These are phyloP conservation scores for Hirschioporus abietinus DNA, from an alignment of 768 basidiomycete genomes.

Conservation along the genomic window DNA sequence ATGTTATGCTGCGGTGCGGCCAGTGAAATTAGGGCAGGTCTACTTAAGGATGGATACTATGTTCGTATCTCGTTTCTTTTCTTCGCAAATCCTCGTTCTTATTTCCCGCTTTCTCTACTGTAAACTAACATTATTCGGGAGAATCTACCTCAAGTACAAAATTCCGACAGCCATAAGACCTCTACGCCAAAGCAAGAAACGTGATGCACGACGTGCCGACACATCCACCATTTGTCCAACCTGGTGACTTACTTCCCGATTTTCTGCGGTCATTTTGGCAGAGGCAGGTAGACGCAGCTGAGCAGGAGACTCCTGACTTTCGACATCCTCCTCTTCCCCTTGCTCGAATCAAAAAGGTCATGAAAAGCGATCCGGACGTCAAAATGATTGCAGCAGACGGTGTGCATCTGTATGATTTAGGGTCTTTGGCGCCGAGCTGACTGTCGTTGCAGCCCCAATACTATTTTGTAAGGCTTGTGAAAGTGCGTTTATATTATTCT, in stretches of 20 bases:
- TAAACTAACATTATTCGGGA: no score
- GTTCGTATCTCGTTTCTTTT: no score
- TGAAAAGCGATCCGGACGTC: conserved; percentile 97
- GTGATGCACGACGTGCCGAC: not conserved
- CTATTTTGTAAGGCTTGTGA: conserved; percentile 98
- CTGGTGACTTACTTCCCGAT: conserved; percentile 81
- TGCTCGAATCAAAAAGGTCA: conserved; percentile 97
- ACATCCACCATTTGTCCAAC: conserved; percentile 59
- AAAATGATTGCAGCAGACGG: conserved; percentile 99
- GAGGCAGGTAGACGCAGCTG: conserved; percentile 78
- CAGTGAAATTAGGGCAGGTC: no score
- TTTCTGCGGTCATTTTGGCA: conserved; percentile 91
- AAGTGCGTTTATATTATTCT: conserved; percentile 50
- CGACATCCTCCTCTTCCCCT: conserved; percentile 85
- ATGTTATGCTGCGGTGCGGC: no score
- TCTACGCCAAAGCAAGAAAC: conserved; percentile 17
- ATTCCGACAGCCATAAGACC: no score
- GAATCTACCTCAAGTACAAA: no score
- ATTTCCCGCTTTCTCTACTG: no score
- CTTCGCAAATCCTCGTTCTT: no score
- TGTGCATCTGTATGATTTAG: conserved; percentile 27
- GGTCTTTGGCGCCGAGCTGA: not conserved
- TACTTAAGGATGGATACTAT: no score
- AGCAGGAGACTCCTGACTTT: conserved; percentile 85
- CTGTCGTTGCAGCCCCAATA: conserved; percentile 62